Evolutionary conservation across 371 early-diverging fungal species (phyloP), one percentile per base, ranked within the genome.

Genomic region (Conidiobolus incongruus): DNA sequence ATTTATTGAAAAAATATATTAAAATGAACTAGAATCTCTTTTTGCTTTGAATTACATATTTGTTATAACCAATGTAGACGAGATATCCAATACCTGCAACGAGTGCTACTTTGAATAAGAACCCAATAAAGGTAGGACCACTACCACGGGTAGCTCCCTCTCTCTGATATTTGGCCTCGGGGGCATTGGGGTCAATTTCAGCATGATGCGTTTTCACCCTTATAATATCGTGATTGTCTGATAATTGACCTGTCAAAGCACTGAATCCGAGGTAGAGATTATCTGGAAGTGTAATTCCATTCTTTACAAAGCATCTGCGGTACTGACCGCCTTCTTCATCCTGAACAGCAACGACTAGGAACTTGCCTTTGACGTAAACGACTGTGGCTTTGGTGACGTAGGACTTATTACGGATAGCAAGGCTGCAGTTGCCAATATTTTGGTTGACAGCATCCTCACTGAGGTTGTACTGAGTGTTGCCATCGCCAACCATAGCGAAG

Each of bases 401-500:
- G 2, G 60, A 54, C n/a, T n/a, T n/a, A n/a, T n/a, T n/a, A n/a
- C n/a, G n/a, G n/a, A n/a, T n/a, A n/a, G n/a, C n/a, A n/a, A n/a
- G n/a, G n/a, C n/a, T n/a, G 54, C 82, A 81, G 23, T 75, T 70
- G 44, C 72, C 84, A 26, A 68, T 43, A 28, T 66, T 61, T 47
- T 72, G 73, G 2, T 52, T 47, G 11, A 72, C 63, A 44, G 91
- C 92, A 52, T 96, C 97, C 30, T 72, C 68, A 34, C 62, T 68
- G 40, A 74, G 65, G 46, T 91, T 80, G 53, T 92, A 94, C 17
- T 63, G 49, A 1, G 71, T 75, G 21, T 62, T 61, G 33, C 95
- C 95, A 58, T 96, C 91, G 35, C 86, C 86, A 13, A 87, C 20
- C 88, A 94, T 92, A 17, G 81, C 89, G 57, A 68, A 77, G 24